These are phyloP conservation scores for Neurospora discreta DNA, from an alignment of 495 filamentous ascomycete genomes.

Conservation along the genomic window DNA sequence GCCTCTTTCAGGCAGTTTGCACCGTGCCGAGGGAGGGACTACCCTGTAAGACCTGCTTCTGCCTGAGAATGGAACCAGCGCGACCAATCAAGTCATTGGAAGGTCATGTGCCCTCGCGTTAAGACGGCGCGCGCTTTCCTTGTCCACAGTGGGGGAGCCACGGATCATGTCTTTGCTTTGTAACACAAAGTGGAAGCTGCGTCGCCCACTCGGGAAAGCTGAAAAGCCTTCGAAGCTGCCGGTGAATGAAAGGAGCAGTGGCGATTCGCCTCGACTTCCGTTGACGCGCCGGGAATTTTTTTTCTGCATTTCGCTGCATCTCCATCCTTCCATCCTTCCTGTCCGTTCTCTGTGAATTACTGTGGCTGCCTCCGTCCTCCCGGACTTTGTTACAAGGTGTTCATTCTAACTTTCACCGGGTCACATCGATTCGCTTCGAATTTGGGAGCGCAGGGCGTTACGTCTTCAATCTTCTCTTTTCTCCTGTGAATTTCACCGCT, in stretches of 20 bases:
- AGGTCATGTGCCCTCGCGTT: conserved; percentile 20
- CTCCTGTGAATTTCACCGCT: not conserved
- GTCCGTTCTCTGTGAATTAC: not conserved
- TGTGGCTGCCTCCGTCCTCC: not conserved
- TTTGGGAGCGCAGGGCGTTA: not conserved
- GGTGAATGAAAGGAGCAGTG: not conserved
- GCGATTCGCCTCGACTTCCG: not conserved
- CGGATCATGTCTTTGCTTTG: not conserved
- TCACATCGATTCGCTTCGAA: not conserved
- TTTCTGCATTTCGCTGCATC: not conserved
- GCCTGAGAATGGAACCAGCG: not conserved
- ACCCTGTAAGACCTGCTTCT: conserved; percentile 4
- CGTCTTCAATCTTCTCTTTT: not conserved
- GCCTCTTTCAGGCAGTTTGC: conserved; percentile 1
- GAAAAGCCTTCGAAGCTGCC: not conserved
- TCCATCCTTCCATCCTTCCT: not conserved
- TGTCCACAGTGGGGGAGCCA: not conserved
- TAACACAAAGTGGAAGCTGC: not conserved
- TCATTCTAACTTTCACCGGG: not conserved
- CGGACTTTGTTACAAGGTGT: not conserved
- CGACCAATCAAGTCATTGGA: conserved; percentile 1
- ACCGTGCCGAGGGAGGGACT: not conserved
- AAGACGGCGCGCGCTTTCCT: conserved; percentile 8
- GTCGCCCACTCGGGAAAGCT: not conserved
- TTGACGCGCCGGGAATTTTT: not conserved